phyloP scores from a whole-genome alignment of 495 filamentous ascomycete genomes.

The Trichoderma asperelloides region DNA sequence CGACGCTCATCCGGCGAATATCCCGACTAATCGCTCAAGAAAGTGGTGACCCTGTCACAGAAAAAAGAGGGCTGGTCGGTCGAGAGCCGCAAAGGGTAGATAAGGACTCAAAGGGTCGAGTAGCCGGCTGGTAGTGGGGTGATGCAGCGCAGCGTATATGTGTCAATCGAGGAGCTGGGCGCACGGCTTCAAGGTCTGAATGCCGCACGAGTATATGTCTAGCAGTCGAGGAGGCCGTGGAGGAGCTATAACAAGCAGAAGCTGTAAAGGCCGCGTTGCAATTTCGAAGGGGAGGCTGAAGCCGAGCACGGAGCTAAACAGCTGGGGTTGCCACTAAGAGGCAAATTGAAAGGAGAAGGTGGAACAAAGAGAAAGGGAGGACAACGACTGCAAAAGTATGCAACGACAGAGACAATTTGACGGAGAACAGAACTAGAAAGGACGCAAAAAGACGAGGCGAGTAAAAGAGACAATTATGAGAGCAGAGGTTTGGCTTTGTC shows the following conservation, averaged over 20 bases:
- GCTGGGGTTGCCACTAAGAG: not conserved
- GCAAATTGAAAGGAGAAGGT: not conserved
- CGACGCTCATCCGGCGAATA: slow-evolving; percentile 1
- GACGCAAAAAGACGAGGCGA: not conserved
- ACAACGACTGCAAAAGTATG: not conserved
- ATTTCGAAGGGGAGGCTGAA: not conserved
- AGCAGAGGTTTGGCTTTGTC: not conserved
- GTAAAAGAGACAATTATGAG: not conserved
- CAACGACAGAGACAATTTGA: not conserved
- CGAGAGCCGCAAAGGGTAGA: not conserved
- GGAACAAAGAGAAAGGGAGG: not conserved
- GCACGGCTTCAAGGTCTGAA: not conserved
- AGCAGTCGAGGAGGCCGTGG: not conserved
- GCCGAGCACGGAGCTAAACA: not conserved
- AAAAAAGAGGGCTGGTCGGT: not conserved
- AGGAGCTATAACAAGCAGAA: not conserved
- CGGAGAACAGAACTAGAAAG: not conserved
- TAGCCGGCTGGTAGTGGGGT: not conserved
- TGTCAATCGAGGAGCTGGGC: not conserved
- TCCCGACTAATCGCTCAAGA: not conserved
- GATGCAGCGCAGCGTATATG: not conserved
- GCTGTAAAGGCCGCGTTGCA: slow-evolving; percentile 1
- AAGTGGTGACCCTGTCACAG: not conserved
- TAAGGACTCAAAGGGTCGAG: not conserved
- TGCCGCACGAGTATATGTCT: not conserved